These are phyloP conservation scores for Trichoderma gracile DNA, from an alignment of 2,329 filamentous ascomycete genomes.

Conservation along the genomic window DNA sequence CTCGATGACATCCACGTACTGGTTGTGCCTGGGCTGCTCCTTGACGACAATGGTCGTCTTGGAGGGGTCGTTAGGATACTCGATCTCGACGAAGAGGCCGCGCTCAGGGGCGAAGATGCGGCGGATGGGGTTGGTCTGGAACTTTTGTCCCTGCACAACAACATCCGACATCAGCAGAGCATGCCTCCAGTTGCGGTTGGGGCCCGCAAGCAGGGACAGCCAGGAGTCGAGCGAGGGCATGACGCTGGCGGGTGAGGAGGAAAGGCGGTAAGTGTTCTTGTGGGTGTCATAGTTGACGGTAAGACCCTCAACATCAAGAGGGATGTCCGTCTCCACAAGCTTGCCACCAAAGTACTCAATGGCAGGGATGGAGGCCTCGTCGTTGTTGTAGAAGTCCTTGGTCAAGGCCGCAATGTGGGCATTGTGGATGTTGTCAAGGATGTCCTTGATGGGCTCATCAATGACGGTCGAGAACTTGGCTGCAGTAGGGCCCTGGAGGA, in stretches of 20 bases:
- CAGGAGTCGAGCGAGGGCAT: slow-evolving; percentile 81
- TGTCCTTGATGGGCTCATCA: slow-evolving; percentile 93
- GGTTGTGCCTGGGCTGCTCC: slow-evolving; percentile 83
- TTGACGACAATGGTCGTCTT: slow-evolving; percentile 85
- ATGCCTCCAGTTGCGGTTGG: slow-evolving; percentile 87
- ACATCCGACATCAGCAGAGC: slow-evolving; percentile 93
- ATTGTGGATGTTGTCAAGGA: slow-evolving; percentile 86
- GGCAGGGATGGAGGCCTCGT: slow-evolving; percentile 73
- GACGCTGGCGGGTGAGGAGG: slow-evolving; percentile 68
- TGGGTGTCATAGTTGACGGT: slow-evolving; percentile 74
- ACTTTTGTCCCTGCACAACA: slow-evolving; percentile 92
- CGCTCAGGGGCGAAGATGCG: slow-evolving; percentile 84
- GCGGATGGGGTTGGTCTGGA: slow-evolving; percentile 94
- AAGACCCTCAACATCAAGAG: slow-evolving; percentile 80
- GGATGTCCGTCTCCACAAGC: slow-evolving; percentile 68
- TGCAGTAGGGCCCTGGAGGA: slow-evolving; percentile 91
- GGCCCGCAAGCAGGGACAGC: slow-evolving; percentile 84
- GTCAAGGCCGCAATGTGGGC: slow-evolving; percentile 81
- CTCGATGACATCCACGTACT: slow-evolving; percentile 86
- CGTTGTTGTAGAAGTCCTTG: slow-evolving; percentile 74
- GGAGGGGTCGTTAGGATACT: slow-evolving; percentile 74
- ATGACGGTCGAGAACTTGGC: slow-evolving; percentile 86
- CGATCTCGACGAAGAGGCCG: slow-evolving; percentile 87
- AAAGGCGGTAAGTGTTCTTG: slow-evolving; percentile 83
- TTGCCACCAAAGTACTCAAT: slow-evolving; percentile 96